Base-by-base conservation (phyloP, 768 basidiomycete genomes). In the Suillus plorans region DNA sequence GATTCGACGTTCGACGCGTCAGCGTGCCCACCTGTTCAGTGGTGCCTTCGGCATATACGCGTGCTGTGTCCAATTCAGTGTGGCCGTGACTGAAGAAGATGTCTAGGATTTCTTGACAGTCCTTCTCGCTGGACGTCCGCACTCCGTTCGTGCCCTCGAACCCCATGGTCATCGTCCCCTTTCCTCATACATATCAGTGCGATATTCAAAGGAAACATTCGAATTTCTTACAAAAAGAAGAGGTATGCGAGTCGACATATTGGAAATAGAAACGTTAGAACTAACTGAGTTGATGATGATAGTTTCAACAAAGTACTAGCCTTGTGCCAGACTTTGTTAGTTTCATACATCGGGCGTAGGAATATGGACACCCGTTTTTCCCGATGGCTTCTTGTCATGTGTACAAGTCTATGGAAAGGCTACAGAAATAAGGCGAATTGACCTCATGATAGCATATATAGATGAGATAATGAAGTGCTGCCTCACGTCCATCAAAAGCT, bases 101-200 rank as follows among this genome's bases (percentile, higher is more conserved):
- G 39, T 85, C 78, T 56, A 86, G 64, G 55, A 86, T 80, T 50
- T 79, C 78, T 65, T 84, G 81, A 62, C 77, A 80, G 47, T 79
- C 75, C 6, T 71, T 66, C 28, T 72, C 65, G 31, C 77, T 75
- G 12, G 76, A 67, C 10, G 73, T 78, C 31, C 83, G 78, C 7
- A 80, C 79, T 31, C 79, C 80, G 47, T 77, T 79, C 72, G 77
- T 79, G 7, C 80, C 80, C 31, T 78, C 65, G 42, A 72, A 76
- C 37, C 84, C 82, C 31, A 85, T 67, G 49, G 79, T 83, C 79
- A 81, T 82, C 2, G 84, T 82, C n/a, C 84, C 83, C 82, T 83
- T 28, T 59, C 25, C 39, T 59, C 13, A 28, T 41, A 28, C 0
- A 34, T 28, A 31, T 59, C 58, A 59, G 58, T 3, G 9, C 10